Base-by-base conservation (phyloP, 2,329 filamentous ascomycete species). In the Xylaria sp. region DNA sequence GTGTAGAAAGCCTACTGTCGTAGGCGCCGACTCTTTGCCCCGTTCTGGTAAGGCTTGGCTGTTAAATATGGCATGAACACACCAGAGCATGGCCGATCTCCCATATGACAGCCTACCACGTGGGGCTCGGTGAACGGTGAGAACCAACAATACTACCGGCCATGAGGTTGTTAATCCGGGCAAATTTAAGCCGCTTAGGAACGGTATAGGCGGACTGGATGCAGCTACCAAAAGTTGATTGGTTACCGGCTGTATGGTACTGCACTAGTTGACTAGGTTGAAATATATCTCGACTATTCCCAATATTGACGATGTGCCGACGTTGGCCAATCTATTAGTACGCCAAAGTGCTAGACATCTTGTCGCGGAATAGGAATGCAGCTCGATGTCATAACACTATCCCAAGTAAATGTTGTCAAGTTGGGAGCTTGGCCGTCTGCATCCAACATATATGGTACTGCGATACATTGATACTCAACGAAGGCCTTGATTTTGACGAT, bases 181-280 rank as follows among this genome's bases (percentile, higher is more conserved):
- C 55, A 43, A 20, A 57, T 28, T 33, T 23, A 39, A 28, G 55
- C 20, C 36, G 55, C 39, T 46, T 31, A 58, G 56, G 56, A 31
- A 31, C 56, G 20, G 56, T 28, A 20, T 58, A 12, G 8, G 15
- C 15, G 25, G 25, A 33, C 15, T 58, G 10, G 15, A 41, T 10
- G 12, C 9, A 43, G 2, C 13, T n/a, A 20, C 15, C 6, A 31
- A 18, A 23, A 25, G 7, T 58, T 58, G 39, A 46, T 58, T 58
- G 56, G 56, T 46, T 58, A 58, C 56, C 56, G 23, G 39, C 31
- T 20, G 8, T 46, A 58, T 10, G 56, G 56, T 31, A 28, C 39
- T 39, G n/a, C 39, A 36, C 10, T 12, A 57, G 13, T 10, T 41
- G 18, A 43, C 25, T 39, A 43, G 20, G 56, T 20, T n/a, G 39